Evolutionary conservation across 768 basidiomycete species (phyloP), one percentile per base, ranked within the genome.

Genomic region (Ramaria sp.): DNA sequence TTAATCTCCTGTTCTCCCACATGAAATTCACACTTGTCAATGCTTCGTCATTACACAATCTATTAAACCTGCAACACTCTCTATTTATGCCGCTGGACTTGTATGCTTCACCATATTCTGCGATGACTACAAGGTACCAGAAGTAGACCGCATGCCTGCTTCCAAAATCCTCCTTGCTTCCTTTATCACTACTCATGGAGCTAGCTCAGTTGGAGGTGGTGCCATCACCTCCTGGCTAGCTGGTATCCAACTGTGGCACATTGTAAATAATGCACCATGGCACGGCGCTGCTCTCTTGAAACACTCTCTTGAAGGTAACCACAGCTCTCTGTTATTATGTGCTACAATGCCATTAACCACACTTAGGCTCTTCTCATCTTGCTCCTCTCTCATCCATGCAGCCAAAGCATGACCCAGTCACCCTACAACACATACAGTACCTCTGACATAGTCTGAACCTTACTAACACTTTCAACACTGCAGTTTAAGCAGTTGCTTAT

Each of bases 61-160:
- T 48, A 6, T 48, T 6, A 48, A 20, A 48, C 20, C 19, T 13
- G 11, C 19, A 2, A 20, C 46, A 2, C 46, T 48, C 46, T 20
- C 41, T 71, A 30, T 2, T 20, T 73, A 73, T 46, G 68, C 64
- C 0, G 68, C 72, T 0, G 70, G 71, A 5, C 27, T 27, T 0
- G 64, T 71, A 0, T 59, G 65, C 0, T 75, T 70, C 63, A 67
- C 63, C 0, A 69, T 74, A 54, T 74, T 70, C 53, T 74, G 72
- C 33, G 68, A 73, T 17, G 68, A 65, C 24, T 49, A 65, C 0
- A 52, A 63, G 4, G 61, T 76, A 0, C 67, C 73, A 0, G 69
- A 74, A 54, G 61, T 59, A 0, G 38, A 27, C 0, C 60, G 62
- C 3, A 72, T 70, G 67, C 72, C 68, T 0, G 72, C 66, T 0